These are phyloP conservation scores for Vanilla planifolia DNA, from an alignment of 106 monocot species.

Conservation along the genomic window DNA sequence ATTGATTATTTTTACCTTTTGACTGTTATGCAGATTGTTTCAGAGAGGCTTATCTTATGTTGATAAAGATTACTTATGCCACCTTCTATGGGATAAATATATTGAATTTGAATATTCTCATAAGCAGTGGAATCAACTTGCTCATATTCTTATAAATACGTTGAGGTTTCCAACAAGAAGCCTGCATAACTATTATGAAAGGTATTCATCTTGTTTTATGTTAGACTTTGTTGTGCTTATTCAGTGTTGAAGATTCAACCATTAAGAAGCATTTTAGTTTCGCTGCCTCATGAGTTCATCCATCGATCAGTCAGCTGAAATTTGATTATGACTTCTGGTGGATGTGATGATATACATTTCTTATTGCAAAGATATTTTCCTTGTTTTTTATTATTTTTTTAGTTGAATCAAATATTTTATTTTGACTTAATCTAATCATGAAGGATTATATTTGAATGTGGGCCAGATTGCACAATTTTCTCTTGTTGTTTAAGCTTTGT, in stretches of 20 bases:
- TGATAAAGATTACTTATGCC: constrained; percentile 67
- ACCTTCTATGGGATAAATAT: constrained; percentile 84
- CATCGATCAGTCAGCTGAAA: neutral
- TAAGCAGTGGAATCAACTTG: constrained; percentile 8
- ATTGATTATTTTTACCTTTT: neutral
- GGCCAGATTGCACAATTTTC: neutral
- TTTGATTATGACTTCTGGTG: neutral
- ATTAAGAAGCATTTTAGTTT: neutral
- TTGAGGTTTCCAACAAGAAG: constrained; percentile 9
- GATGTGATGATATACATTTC: neutral
- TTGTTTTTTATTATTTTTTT: no score
- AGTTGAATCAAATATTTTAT: neutral
- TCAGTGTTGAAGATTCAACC: neutral
- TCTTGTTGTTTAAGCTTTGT: neutral
- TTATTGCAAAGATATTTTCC: no score
- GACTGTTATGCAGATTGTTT: constrained; percentile 47
- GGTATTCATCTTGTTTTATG: neutral
- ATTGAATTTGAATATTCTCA: constrained; percentile 76
- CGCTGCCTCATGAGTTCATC: neutral
- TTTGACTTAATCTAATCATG: neutral
- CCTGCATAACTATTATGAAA: constrained; percentile 9
- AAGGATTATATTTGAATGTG: neutral
- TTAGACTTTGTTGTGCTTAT: neutral
- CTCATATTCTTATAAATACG: constrained; percentile 7
- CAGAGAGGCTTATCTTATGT: constrained; percentile 70